Percentiles rank a stretch among this genome's conserved stretches.
These are phyloP conservation scores for Periconia digitata DNA, from an alignment of 2,329 filamentous ascomycete species.

Conservation along the genomic window DNA sequence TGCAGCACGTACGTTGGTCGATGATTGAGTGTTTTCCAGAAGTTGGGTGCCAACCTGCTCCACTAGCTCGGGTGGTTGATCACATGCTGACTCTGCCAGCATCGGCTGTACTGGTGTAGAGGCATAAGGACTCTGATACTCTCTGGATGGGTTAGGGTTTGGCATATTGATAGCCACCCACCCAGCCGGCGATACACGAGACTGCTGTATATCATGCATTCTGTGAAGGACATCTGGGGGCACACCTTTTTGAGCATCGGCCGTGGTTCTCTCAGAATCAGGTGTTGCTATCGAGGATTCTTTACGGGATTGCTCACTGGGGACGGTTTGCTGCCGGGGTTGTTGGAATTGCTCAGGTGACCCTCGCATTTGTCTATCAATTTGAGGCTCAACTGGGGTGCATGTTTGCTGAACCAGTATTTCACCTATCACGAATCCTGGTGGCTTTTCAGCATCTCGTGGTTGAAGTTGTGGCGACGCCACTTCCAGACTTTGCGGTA, in stretches of 20 bases:
- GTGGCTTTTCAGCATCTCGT: neutral
- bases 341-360: neutral
- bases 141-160: neutral
- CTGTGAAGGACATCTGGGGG: neutral
- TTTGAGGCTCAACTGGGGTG: neutral
- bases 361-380: neutral
- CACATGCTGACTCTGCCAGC: neutral
- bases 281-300: neutral
- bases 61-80: neutral
- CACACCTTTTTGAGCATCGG: no score
- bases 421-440: neutral
- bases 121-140: neutral
- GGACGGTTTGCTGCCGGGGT: no score
- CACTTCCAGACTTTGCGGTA: neutral
- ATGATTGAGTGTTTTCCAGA: neutral
- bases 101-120: neutral
- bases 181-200: neutral
- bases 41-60: neutral
- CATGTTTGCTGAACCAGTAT: neutral
- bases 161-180: neutral
- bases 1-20: neutral
- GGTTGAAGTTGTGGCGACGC: neutral
- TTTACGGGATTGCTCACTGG: no score
- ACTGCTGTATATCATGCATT: neutral
- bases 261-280: no score